Percentiles rank a stretch among this genome's conserved stretches.
Evolutionary conservation across 2,329 filamentous ascomycete genomes (phyloP).

Genomic region (Pestalotiopsis sp.): DNA sequence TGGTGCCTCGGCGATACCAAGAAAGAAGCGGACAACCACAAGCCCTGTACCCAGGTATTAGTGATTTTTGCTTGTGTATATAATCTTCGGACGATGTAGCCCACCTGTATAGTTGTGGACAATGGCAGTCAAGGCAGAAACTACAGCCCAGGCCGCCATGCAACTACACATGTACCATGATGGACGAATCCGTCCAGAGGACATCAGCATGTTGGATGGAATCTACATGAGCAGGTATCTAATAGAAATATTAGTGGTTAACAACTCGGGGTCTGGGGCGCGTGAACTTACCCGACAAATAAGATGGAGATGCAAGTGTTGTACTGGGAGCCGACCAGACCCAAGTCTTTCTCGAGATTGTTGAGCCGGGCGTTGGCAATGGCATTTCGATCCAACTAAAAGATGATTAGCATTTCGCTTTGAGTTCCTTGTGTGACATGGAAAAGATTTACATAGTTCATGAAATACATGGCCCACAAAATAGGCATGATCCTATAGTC

Average conservation of each 20-base stretch:
- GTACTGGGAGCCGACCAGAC: constrained; percentile 13
- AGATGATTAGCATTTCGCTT: too few relatives aligned
- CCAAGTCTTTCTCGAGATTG: constrained; percentile 26
- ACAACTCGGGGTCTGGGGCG: neutral
- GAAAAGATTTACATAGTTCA: constrained; percentile 33
- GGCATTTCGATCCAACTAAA: constrained; percentile 47
- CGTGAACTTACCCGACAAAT: constrained; percentile 13
- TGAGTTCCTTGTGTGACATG: too few relatives aligned
- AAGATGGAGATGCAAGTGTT: constrained; percentile 16
- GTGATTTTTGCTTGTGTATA: neutral
- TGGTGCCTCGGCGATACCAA: constrained; percentile 47
- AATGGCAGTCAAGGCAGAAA: constrained; percentile 1
- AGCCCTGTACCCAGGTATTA: neutral
- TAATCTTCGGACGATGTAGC: too few relatives aligned
- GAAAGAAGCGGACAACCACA: constrained; percentile 27
- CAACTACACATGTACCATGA: neutral
- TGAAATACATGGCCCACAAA: constrained; percentile 43
- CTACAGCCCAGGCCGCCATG: neutral
- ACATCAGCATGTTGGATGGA: neutral
- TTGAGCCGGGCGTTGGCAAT: constrained; percentile 39
- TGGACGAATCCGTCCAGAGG: neutral
- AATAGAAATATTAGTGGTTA: neutral
- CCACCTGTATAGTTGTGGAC: neutral
- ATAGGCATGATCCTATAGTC: constrained; percentile 42
- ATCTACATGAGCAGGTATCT: constrained; percentile 5